Percentiles rank a stretch among this genome's conserved stretches.
Conservation (phyloP, 2,329 filamentous ascomycete species). For the Pyrenophora seminiperda region DNA sequence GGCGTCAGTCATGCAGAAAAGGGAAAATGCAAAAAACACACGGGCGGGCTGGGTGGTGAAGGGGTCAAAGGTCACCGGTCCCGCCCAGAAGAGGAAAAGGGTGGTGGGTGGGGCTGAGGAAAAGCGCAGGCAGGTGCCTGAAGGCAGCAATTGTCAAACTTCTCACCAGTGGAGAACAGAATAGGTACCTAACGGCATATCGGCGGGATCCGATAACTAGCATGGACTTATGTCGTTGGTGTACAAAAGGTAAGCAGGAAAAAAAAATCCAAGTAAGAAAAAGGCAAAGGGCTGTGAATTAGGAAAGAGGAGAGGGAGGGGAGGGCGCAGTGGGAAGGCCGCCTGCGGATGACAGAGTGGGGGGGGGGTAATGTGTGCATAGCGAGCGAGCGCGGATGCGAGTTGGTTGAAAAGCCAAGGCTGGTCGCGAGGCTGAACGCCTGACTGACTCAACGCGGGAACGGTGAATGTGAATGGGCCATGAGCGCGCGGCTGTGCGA, state of each 20-base stretch:
- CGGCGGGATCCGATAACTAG: slow-evolving; percentile 7
- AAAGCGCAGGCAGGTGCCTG: slow-evolving; percentile 23
- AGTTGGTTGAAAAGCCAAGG: slow-evolving; percentile 1
- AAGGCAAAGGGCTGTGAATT: slow-evolving; percentile 17
- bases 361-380: too few relatives aligned
- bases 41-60: slow-evolving; percentile 22
- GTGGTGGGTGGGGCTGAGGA: slow-evolving; percentile 28
- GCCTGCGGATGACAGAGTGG: slow-evolving; percentile 14
- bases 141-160: slow-evolving; percentile 6
- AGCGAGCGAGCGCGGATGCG: slow-evolving; percentile 1
- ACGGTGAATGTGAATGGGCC: not conserved
- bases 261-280: too few relatives aligned
- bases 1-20: slow-evolving; percentile 23
- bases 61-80: slow-evolving; percentile 32
- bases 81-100: slow-evolving; percentile 21
- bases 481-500: not conserved
- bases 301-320: too few relatives aligned
- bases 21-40: slow-evolving; percentile 13
- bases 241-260: too few relatives aligned
- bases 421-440: slow-evolving; percentile 15
- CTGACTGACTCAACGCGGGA: not conserved
- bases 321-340: slow-evolving; percentile 17
- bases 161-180: slow-evolving; percentile 2
- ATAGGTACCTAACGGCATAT: not conserved
- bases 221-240: too few relatives aligned